Percentiles rank a stretch among this genome's conserved stretches.
phyloP scores from a whole-genome alignment of 2,329 filamentous ascomycete species.

The Venturia oleaginea region DNA sequence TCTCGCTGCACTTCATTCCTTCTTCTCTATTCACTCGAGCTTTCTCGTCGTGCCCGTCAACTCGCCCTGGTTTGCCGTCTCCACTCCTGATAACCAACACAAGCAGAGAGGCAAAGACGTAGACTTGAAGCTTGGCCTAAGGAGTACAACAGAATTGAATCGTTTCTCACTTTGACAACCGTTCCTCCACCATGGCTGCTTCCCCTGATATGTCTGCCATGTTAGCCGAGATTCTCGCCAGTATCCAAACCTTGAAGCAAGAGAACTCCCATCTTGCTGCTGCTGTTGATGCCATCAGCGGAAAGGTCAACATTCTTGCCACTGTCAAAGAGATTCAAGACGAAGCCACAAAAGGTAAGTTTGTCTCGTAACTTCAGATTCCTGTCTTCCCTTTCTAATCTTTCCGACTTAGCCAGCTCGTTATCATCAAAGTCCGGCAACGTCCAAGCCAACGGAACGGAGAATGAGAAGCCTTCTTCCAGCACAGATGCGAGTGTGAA shows the following conservation, averaged over 20 bases:
- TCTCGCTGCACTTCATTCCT: background rate
- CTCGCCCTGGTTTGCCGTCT: background rate
- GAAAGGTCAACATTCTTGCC: constrained; percentile 51
- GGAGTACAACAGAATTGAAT: background rate
- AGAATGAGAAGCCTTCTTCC: constrained; percentile 17
- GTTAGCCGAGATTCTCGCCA: constrained; percentile 47
- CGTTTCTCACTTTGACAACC: background rate
- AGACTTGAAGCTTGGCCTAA: background rate
- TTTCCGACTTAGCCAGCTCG: background rate
- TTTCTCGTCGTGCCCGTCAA: background rate
- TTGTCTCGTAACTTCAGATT: background rate
- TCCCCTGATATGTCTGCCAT: constrained; percentile 18
- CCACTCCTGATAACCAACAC: constrained; percentile 3
- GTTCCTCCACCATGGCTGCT: constrained; percentile 10
- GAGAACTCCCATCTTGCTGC: constrained; percentile 48
- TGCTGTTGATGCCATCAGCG: constrained; percentile 51
- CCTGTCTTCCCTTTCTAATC: background rate
- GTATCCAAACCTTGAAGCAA: constrained; percentile 45
- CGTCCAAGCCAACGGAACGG: constrained; percentile 2
- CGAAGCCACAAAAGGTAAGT: constrained; percentile 26
- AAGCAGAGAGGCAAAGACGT: background rate
- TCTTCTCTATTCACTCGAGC: background rate
- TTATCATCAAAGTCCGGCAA: constrained; percentile 7
- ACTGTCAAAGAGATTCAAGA: constrained; percentile 50
- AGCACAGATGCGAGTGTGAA: constrained; percentile 25